Base-by-base conservation (phyloP, 2,329 filamentous ascomycete species). In the Onygenales sp. region DNA sequence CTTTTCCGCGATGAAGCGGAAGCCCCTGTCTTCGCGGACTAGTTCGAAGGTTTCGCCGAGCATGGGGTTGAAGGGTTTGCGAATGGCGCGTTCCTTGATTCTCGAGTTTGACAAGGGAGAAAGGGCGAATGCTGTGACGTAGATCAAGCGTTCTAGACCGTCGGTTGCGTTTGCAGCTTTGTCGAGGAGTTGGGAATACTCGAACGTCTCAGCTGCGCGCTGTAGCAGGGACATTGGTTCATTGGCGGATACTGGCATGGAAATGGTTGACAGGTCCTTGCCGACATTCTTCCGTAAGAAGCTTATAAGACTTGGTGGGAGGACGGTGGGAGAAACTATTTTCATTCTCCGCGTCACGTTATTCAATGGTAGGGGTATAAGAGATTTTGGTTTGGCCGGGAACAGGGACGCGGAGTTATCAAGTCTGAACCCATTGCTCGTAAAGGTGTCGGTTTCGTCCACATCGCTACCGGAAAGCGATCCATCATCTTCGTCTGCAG, bases 251-350 rank as follows among this genome's bases (percentile, higher is more conserved):
- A 96, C 93, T 0, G 93, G 93, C 92, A 97, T 97, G 47, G 89
- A 91, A 59, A 98, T 95, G 2, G 90, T 94, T 56, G 89, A 95
- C 48, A 98, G 76, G 69, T 98, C 93, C 70, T 98, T 98, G 65
- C 93, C 93, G 8, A 97, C 93, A 62, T 98, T 98, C 71, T 97
- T 98, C 60, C 93, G 84, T 35, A 97, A 78, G 68, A 97, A 95
- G 0, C 89, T 88, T 60, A 98, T 95, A 51, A 98, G 75, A 67
- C 89, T 95, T 0, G 93, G 93, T 0, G 93, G 93, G 54, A 84
- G 75, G 11, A 90, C 83, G 32, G 85, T 89, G 6, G 91, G 83
- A 1, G 86, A 77, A 2, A 84, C 79, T 13, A 98, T 82, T 0
- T 82, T 85, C 6, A 73, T 77, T 54, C 93, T 82, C 36, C 93